A percentile compares a stretch with the other conserved stretches of the same genome.
phyloP scores from a whole-genome alignment of 495 filamentous ascomycete genomes.

The Daldinia concentrica region DNA sequence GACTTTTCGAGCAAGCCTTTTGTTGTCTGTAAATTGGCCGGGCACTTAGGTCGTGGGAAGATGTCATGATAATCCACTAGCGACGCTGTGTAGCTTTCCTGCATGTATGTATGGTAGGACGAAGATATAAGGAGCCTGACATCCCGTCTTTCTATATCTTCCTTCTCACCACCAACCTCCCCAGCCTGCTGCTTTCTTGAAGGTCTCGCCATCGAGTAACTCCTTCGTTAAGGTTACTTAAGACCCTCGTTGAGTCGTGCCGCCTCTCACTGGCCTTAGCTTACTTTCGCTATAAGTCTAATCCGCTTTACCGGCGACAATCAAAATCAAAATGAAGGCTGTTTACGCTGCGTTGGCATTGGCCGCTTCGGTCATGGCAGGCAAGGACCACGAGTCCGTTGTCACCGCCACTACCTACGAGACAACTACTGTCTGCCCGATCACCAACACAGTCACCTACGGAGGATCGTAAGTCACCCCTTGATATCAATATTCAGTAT shows the following conservation, averaged over 20 bases:
- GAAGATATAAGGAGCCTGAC: conserved; percentile 49
- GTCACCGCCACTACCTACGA: conserved; percentile 42
- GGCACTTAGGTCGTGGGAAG: conserved; percentile 14
- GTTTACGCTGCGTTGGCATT: conserved; percentile 52
- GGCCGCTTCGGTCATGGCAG: conserved; percentile 52
- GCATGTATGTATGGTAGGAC: conserved; percentile 34
- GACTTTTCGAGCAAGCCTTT: conserved; percentile 7
- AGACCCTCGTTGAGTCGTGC: conserved; percentile 43
- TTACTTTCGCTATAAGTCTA: conserved; percentile 40
- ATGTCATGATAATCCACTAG: conserved; percentile 37
- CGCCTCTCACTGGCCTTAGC: neutral
- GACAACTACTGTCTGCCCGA: conserved; percentile 50
- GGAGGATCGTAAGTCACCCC: conserved; percentile 42
- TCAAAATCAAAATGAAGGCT: conserved; percentile 53
- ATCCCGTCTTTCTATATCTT: conserved; percentile 36
- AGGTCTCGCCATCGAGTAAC: conserved; percentile 46
- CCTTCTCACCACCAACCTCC: conserved; percentile 40
- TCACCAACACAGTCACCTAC: conserved; percentile 43
- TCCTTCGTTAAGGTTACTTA: conserved; percentile 61
- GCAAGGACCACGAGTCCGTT: conserved; percentile 25
- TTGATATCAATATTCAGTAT: neutral
- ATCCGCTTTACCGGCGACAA: conserved; percentile 28
- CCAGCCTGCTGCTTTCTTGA: conserved; percentile 35
- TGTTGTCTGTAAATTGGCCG: conserved; percentile 20
- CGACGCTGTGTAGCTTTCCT: conserved; percentile 30